A percentile compares a stretch with the other conserved stretches of the same genome.
phyloP scores from a whole-genome alignment of 2,329 filamentous ascomycete species.

The Stagonosporopsis vannaccii region DNA sequence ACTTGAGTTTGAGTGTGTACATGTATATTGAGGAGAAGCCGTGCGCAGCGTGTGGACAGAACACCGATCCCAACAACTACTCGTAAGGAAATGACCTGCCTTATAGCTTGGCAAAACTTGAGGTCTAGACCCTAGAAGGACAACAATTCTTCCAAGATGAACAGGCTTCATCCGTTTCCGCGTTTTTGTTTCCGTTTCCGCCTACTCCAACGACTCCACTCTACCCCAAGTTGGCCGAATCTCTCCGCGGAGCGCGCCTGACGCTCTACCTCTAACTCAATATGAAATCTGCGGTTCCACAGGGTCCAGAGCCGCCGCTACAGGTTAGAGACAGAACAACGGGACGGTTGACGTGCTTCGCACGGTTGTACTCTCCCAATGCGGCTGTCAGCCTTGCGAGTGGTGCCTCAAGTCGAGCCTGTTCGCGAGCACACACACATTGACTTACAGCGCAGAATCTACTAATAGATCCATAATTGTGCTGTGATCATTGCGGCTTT shows the following conservation, averaged over 20 bases:
- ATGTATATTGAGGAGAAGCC: too few species aligned
- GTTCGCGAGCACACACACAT: neutral
- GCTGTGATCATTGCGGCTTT: neutral
- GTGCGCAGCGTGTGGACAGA: neutral
- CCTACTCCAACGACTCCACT: conserved; percentile 3
- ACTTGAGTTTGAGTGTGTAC: too few species aligned
- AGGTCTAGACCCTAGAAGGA: neutral
- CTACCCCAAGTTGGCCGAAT: conserved; percentile 7
- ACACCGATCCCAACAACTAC: too few species aligned
- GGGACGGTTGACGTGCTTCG: neutral
- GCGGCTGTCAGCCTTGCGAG: neutral
- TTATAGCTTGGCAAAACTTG: neutral
- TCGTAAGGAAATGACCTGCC: neutral
- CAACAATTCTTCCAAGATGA: neutral
- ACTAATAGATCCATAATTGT: too few species aligned
- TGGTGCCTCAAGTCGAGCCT: neutral
- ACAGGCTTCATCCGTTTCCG: neutral
- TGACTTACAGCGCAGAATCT: too few species aligned
- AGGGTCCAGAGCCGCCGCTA: neutral
- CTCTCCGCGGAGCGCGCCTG: neutral
- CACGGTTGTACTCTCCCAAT: neutral
- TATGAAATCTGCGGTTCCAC: neutral
- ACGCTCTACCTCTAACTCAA: neutral
- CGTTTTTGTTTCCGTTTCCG: neutral
- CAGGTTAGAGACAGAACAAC: neutral